These are phyloP conservation scores for Echium plantagineum DNA, from an alignment of 257 asterid species.

Conservation along the genomic window DNA sequence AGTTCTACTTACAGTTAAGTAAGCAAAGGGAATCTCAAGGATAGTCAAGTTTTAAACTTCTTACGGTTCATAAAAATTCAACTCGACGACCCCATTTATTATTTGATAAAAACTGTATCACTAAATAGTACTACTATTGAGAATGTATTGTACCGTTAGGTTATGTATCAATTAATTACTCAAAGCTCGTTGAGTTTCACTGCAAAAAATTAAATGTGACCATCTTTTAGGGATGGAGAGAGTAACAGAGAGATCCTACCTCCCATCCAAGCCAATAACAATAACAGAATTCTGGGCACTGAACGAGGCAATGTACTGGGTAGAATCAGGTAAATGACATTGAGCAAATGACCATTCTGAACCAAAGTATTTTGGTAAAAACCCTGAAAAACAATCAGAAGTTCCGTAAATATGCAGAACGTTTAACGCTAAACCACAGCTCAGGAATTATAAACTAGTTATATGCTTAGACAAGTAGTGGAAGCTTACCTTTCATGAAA, in stretches of 20 bases:
- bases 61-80: too few relatives aligned
- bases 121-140: too few relatives aligned
- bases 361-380: slow-evolving; percentile 85
- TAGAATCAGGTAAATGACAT: slow-evolving; percentile 63
- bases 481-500: slow-evolving; percentile 70
- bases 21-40: too few relatives aligned
- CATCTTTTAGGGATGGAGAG: neutral
- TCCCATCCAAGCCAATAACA: slow-evolving; percentile 70
- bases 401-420: slow-evolving; percentile 6
- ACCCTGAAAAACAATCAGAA: slow-evolving; percentile 39
- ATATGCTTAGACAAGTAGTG: neutral
- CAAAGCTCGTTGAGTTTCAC: too few relatives aligned
- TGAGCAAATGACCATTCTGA: slow-evolving; percentile 98
- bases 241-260: slow-evolving; percentile 30
- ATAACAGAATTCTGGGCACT: slow-evolving; percentile 61
- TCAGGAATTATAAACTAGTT: neutral
- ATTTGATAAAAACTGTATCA: too few relatives aligned
- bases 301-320: slow-evolving; percentile 65
- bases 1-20: too few relatives aligned
- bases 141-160: too few relatives aligned
- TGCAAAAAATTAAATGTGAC: too few relatives aligned
- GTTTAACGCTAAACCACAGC: neutral
- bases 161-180: too few relatives aligned
- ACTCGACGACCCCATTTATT: too few relatives aligned
- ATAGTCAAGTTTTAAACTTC: too few relatives aligned